A percentile compares a stretch with the other conserved stretches of the same genome.
Evolutionary conservation across 2,329 filamentous ascomycete genomes (phyloP).

Genomic region (Sclerotinia subarctica): DNA sequence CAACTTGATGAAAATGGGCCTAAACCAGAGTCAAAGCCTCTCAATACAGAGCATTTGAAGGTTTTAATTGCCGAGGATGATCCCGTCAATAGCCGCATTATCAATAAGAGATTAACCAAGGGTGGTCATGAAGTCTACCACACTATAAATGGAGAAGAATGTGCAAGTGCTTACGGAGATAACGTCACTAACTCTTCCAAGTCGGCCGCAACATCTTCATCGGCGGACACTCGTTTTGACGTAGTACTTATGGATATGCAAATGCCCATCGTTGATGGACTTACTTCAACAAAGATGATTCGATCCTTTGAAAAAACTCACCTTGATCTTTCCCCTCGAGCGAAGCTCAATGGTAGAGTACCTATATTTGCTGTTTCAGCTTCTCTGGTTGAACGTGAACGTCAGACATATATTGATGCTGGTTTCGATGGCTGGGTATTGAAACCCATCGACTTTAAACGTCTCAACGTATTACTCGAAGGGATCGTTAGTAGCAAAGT

Average conservation of each 20-base stretch:
- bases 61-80: slow-evolving; percentile 86
- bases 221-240: slow-evolving; percentile 55
- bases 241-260: slow-evolving; percentile 92
- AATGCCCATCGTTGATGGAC: slow-evolving; percentile 89
- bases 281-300: slow-evolving; percentile 80
- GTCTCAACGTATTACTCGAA: slow-evolving; percentile 64
- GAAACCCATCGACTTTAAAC: slow-evolving; percentile 80
- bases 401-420: slow-evolving; percentile 65
- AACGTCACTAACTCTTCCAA: slow-evolving; percentile 42
- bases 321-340: slow-evolving; percentile 55
- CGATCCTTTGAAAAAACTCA: slow-evolving; percentile 63
- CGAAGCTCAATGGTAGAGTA: slow-evolving; percentile 60
- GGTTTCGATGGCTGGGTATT: slow-evolving; percentile 91
- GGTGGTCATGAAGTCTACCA: slow-evolving; percentile 67
- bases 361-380: slow-evolving; percentile 87
- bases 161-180: slow-evolving; percentile 66
- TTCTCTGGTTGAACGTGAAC: slow-evolving; percentile 69
- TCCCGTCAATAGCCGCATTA: slow-evolving; percentile 78
- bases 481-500: slow-evolving; percentile 63
- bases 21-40: background rate
- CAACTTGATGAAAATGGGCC: background rate
- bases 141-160: slow-evolving; percentile 82
- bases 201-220: background rate
- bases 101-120: slow-evolving; percentile 79
- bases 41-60: slow-evolving; percentile 36